Conservation (phyloP, 768 basidiomycete species). For the Cystofilobasidium ferigula region DNA sequence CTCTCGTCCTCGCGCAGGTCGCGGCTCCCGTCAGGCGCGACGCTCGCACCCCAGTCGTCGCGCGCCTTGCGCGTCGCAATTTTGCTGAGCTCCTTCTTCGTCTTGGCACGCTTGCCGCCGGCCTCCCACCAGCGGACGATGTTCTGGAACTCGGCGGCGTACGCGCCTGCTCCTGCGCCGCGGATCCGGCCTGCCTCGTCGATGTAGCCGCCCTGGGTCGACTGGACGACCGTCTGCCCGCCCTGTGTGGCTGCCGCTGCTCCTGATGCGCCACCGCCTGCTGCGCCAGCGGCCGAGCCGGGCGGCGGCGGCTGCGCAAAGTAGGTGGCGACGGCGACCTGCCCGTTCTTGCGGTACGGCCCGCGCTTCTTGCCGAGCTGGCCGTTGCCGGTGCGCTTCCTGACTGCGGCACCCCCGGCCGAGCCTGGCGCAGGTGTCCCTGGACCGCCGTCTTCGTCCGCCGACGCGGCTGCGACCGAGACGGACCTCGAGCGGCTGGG, state of each 20-base stretch:
- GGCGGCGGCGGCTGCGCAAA: not conserved
- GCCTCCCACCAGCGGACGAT: slow-evolving; percentile 23
- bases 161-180: slow-evolving; percentile 12
- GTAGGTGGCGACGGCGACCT: not conserved
- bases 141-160: not conserved
- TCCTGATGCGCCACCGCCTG: not conserved
- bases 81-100: slow-evolving; percentile 21
- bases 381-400: slow-evolving; percentile 5
- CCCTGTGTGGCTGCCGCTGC: too few relatives aligned
- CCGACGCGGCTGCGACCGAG: not conserved
- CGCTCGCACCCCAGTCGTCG: slow-evolving; percentile 10
- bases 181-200: slow-evolving; percentile 12
- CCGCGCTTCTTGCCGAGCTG: slow-evolving; percentile 26
- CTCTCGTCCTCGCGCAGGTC: slow-evolving; percentile 12
- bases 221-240: too few relatives aligned
- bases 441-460: slow-evolving; percentile 6
- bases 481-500: not conserved
- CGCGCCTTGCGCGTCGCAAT: slow-evolving; percentile 1
- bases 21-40: slow-evolving; percentile 7
- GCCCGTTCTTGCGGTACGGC: slow-evolving; percentile 15
- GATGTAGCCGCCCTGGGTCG: slow-evolving; percentile 8
- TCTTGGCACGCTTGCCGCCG: slow-evolving; percentile 17
- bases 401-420: not conserved
- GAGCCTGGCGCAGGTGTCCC: slow-evolving; percentile 3
- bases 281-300: not conserved